Percentiles rank a stretch among this genome's conserved stretches.
Conservation (phyloP, 1,284 basidiomycete genomes). For the Marasmius tenuissimus region DNA sequence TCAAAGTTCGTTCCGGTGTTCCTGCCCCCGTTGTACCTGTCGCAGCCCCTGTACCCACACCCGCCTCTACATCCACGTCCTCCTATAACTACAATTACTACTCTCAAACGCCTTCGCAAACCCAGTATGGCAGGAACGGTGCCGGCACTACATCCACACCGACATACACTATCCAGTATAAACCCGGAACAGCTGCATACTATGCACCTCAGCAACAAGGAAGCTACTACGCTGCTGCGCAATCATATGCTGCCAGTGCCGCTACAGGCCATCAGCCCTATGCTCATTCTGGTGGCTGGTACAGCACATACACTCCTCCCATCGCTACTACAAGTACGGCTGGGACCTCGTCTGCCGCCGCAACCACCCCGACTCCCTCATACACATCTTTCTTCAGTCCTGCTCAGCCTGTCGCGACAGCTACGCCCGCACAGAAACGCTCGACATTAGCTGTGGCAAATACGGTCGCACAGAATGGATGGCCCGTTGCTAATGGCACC, state of each 20-base stretch:
- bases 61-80: slow-evolving; percentile 24
- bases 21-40: slow-evolving; percentile 29
- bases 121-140: slow-evolving; percentile 19
- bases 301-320: slow-evolving; percentile 14
- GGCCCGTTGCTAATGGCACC: background rate
- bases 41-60: slow-evolving; percentile 19
- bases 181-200: slow-evolving; percentile 10
- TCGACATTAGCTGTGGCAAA: slow-evolving; percentile 44
- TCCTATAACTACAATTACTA: slow-evolving; percentile 28
- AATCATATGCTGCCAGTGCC: slow-evolving; percentile 18
- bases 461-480: slow-evolving; percentile 30
- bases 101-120: slow-evolving; percentile 26
- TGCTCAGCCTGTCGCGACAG: slow-evolving; percentile 23
- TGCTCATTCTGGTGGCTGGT: slow-evolving; percentile 5
- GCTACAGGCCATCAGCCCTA: slow-evolving; percentile 14
- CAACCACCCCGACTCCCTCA: slow-evolving; percentile 11
- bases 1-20: slow-evolving; percentile 54
- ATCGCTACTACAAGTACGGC: slow-evolving; percentile 21
- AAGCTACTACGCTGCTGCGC: background rate
- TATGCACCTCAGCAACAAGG: slow-evolving; percentile 5
- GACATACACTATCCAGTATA: slow-evolving; percentile 12
- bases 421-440: slow-evolving; percentile 5
- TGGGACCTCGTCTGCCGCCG: slow-evolving; percentile 9
- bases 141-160: slow-evolving; percentile 20
- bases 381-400: slow-evolving; percentile 11